Percentiles rank a stretch among this genome's conserved stretches.
Conservation (phyloP, 257 asterid genomes). For the Nicotiana sylvestris region DNA sequence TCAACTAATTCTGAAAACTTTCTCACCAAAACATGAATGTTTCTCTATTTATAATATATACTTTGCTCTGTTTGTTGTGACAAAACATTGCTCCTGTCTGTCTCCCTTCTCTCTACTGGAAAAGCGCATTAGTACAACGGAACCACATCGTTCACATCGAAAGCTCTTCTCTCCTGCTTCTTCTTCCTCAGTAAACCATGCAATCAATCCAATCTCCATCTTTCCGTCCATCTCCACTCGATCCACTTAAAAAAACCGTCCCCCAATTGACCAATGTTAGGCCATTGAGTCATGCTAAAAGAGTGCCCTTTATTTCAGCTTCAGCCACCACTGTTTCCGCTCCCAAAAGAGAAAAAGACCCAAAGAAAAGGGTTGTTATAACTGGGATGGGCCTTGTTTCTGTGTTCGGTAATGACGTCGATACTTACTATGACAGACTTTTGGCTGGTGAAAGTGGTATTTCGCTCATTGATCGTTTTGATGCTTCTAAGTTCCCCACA, state of each 20-base stretch:
- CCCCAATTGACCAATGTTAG: not conserved
- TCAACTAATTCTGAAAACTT: too few relatives aligned
- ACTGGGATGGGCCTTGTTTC: conserved; percentile 58
- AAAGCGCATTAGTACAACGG: too few relatives aligned
- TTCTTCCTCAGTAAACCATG: conserved; percentile 13
- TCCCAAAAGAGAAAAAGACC: conserved; percentile 47
- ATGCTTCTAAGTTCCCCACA: conserved; percentile 54
- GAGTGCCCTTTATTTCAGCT: conserved; percentile 21
- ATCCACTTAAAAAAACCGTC: conserved; percentile 28
- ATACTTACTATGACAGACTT: conserved; percentile 37
- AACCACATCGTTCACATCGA: conserved; percentile 27
- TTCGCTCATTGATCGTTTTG: conserved; percentile 48
- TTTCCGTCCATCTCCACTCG: conserved; percentile 41
- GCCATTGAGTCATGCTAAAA: conserved; percentile 5
- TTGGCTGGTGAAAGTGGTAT: conserved; percentile 57
- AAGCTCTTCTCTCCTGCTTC: not conserved
- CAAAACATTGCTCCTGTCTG: too few relatives aligned
- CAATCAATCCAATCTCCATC: conserved; percentile 28
- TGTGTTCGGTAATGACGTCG: conserved; percentile 48
- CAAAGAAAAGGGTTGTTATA: conserved; percentile 53
- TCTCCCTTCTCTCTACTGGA: too few relatives aligned
- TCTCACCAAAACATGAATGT: too few relatives aligned
- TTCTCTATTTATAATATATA: too few relatives aligned
- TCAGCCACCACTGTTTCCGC: conserved; percentile 33
- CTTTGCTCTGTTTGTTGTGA: too few relatives aligned